Conservation (phyloP, 768 basidiomycete genomes). For the Imleria badia region DNA sequence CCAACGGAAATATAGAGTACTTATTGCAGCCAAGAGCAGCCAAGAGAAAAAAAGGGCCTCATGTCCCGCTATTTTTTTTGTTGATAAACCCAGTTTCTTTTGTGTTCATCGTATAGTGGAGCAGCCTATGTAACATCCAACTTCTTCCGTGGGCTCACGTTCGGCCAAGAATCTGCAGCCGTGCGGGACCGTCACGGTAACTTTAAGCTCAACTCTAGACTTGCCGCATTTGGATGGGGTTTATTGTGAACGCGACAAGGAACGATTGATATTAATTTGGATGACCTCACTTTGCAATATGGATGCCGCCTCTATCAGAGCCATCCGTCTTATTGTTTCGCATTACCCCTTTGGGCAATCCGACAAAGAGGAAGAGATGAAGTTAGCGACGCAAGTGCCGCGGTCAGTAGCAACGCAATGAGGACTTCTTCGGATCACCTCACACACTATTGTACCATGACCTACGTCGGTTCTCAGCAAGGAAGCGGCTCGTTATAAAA, state of each 20-base stretch:
- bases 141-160: not conserved
- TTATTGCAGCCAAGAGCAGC: not conserved
- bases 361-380: not conserved
- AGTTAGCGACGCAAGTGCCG: not conserved
- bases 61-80: not conserved
- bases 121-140: not conserved
- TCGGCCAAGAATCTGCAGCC: not conserved
- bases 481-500: slow-evolving; percentile 17
- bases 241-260: slow-evolving; percentile 19
- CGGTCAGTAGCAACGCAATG: not conserved
- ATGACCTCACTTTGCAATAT: slow-evolving; percentile 8
- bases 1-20: not conserved
- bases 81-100: not conserved
- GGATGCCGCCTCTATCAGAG: not conserved
- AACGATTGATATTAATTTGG: not conserved
- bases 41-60: not conserved
- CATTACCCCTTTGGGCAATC: slow-evolving; percentile 2
- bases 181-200: not conserved
- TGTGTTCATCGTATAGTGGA: not conserved
- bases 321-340: slow-evolving; percentile 22
- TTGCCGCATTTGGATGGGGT: slow-evolving; percentile 18
- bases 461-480: not conserved
- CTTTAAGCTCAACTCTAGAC: slow-evolving; percentile 11
- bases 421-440: not conserved
- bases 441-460: not conserved